Conservation (phyloP, 2,329 filamentous ascomycete genomes). For the Pseudogymnoascus sp. region DNA sequence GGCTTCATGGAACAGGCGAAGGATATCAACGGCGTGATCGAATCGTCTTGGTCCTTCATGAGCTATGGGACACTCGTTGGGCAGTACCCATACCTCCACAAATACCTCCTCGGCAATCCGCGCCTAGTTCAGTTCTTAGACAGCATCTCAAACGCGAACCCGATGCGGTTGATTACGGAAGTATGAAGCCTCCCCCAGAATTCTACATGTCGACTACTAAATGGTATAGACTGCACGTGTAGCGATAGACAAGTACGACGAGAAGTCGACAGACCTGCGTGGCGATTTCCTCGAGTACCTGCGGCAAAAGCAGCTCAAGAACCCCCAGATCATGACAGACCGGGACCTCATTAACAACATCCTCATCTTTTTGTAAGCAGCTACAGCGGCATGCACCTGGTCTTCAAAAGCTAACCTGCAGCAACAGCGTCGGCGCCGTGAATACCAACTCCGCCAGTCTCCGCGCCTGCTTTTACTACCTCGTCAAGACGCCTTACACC, state of each 20-base stretch:
- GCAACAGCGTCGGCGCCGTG: neutral
- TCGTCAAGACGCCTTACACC: conserved; percentile 20
- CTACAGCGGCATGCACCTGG: neutral
- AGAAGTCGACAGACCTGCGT: too few species aligned
- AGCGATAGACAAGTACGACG: too few species aligned
- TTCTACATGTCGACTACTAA: too few species aligned
- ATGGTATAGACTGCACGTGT: too few species aligned
- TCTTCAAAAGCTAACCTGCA: neutral
- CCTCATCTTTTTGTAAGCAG: conserved; percentile 2
- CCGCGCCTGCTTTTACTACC: conserved; percentile 24
- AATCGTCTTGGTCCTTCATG: neutral
- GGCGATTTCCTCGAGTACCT: too few species aligned
- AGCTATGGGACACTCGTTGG: conserved; percentile 1
- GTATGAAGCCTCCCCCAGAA: too few species aligned
- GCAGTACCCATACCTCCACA: conserved; percentile 9
- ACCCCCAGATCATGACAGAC: conserved; percentile 23
- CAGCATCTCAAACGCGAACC: neutral
- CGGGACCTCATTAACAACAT: conserved; percentile 21
- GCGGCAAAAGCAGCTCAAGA: conserved; percentile 4
- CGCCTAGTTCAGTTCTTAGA: neutral
- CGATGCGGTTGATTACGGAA: too few species aligned
- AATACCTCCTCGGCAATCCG: conserved; percentile 5
- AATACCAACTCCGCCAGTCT: conserved; percentile 32
- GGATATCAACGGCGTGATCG: conserved; percentile 14
- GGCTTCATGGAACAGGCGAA: conserved; percentile 13